Base-by-base conservation (phyloP, 225 moss, liverwort and hornwort species). In the Anthoceros angustus region DNA sequence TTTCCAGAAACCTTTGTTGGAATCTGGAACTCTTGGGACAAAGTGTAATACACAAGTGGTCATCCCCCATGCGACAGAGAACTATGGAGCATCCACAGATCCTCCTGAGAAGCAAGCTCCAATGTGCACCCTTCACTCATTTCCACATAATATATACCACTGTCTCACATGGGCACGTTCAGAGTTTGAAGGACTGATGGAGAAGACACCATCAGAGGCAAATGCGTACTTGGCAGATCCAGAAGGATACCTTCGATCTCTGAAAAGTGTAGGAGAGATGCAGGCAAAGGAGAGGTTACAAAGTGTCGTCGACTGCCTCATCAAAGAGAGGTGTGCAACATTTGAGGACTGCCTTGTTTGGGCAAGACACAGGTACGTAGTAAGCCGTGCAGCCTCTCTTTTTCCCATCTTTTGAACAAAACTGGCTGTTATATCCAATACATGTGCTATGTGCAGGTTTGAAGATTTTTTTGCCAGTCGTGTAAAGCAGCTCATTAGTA, bases 21-120 rank as follows among this genome's bases (percentile, higher is more conserved):
- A 98, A 64, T 98, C 95, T 0, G 95, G 95, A 16, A 98, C 95
- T 6, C 70, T 98, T 66, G 95, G 95, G 1, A 98, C 95, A 5
- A 98, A 98, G 64, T 98, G 95, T 74, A 98, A 98, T 69, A 98
- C 95, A 14, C 95, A 98, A 71, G 88, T 98, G 79, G 95, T 98
- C 68, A 83, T 98, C 64, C 95, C 95, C 0, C 87, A 98, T 40
- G 69, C 84, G 68, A 98, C 95, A 5, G 95, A 98, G 62, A 98
- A 98, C 48, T 98, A 98, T 50, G 95, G 95, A 64, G 91, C 95
- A 43, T 98, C 95, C 4, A 77, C 91, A 5, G 95, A 98, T 72
- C 91, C 91, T 0, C 95, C 95, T 0, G 95, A 98, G 73, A 87
- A 78, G 74, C 95, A 98, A 72, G 95, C 95, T 41, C 92, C 95